Evolutionary conservation across 2,329 filamentous ascomycete species (phyloP).

Genomic region (Eutypa lata): DNA sequence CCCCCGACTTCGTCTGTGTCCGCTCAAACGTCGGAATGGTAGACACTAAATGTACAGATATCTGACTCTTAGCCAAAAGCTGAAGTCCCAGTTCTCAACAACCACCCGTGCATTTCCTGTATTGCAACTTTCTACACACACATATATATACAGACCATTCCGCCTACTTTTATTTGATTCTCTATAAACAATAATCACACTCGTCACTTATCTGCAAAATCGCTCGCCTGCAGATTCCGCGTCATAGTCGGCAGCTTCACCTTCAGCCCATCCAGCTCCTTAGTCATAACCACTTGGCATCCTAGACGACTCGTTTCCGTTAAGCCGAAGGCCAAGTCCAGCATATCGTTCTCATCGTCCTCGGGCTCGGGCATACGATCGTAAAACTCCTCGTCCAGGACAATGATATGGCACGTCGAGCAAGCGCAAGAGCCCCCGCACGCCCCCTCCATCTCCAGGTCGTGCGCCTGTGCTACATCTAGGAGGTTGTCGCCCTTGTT

Average conservation of each 20-base stretch:
- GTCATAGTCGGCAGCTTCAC: slow-evolving; percentile 92
- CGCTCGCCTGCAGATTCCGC: slow-evolving; percentile 89
- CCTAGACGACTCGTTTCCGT: slow-evolving; percentile 82
- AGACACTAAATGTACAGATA: not conserved
- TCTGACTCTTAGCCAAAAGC: not conserved
- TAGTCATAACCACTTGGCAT: slow-evolving; percentile 89
- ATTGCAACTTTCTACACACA: not conserved
- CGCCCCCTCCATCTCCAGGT: slow-evolving; percentile 97
- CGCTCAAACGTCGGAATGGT: not conserved
- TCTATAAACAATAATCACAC: no score
- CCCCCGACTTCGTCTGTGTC: not conserved
- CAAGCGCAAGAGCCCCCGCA: slow-evolving; percentile 93
- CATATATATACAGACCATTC: slow-evolving; percentile 2
- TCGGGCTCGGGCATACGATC: slow-evolving; percentile 75
- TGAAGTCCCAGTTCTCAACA: not conserved
- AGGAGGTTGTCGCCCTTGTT: slow-evolving; percentile 86
- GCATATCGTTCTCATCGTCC: slow-evolving; percentile 84
- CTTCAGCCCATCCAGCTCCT: slow-evolving; percentile 80
- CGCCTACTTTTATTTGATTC: not conserved
- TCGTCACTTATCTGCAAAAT: slow-evolving; percentile 55
- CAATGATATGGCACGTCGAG: slow-evolving; percentile 89
- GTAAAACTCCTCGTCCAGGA: slow-evolving; percentile 69
- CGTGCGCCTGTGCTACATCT: slow-evolving; percentile 90
- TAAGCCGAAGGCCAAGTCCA: slow-evolving; percentile 85
- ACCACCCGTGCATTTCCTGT: not conserved